Base-by-base conservation (phyloP, 371 early-diverging fungal species). In the Mortierella sp. region DNA sequence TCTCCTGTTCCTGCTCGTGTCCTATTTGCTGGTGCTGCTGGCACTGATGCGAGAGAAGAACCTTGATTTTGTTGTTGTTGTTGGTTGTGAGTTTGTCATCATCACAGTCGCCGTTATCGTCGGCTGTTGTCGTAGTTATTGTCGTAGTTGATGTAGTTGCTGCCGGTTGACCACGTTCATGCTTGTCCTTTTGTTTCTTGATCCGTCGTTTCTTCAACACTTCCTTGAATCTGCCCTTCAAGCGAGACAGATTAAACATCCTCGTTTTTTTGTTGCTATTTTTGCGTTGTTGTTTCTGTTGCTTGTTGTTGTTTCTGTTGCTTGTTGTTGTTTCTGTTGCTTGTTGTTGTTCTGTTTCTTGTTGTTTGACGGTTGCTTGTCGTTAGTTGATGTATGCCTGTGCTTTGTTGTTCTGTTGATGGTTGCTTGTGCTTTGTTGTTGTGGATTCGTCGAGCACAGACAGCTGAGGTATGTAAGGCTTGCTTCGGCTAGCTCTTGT, bases 241-340 rank as follows among this genome's bases (percentile, higher is more conserved):
- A 55, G 13, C 55, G 55, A 14, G 34, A 55, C 29, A 55, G 34
- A 16, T 29, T 31, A 14, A 31, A 26, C 55, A 55, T 55, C 19
- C 29, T n/a, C 4, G 13, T 9, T 13, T 53, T 13, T 29, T 53
- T n/a, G n/a, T n/a, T n/a, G n/a, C n/a, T n/a, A n/a, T n/a, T n/a
- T n/a, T n/a, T n/a, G n/a, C n/a, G n/a, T 53, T 55, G 55, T 55
- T 13, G 55, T 55, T 52, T n/a, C 8, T 48, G 48, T 48, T 48
- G 48, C 19, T 1, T 7, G 47, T 3, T 47, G 47, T 47, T 6
- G 48, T 48, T 19, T n/a, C n/a, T n/a, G n/a, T 9, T n/a, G n/a
- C 13, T 52, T 52, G 53, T 24, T 53, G 24, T 53, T 53, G 53
- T 7, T 19, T 10, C n/a, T n/a, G 53, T 8, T 19, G 53, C 11